Evolutionary conservation across 495 filamentous ascomycete genomes (phyloP).

Genomic region (Penicillium waksmanii): DNA sequence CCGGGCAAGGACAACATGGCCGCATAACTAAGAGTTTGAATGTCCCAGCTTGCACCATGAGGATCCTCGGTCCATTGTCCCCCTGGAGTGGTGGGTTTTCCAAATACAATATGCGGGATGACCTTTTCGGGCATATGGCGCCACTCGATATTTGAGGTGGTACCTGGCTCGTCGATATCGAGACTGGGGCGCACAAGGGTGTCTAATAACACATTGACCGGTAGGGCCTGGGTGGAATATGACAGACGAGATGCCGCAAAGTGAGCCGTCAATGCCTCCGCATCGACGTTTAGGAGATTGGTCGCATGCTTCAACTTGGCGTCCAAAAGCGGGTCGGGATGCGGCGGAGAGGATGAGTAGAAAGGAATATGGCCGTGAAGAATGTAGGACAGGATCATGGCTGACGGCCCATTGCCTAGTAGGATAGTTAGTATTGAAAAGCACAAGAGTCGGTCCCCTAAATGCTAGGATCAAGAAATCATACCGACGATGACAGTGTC

Average conservation of each 20-base stretch:
- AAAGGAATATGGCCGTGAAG: constrained; percentile 67
- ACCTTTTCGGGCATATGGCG: constrained; percentile 51
- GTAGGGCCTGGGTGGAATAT: constrained; percentile 68
- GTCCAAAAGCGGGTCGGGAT: constrained; percentile 65
- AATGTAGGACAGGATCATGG: constrained; percentile 69
- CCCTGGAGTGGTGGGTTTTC: constrained; percentile 55
- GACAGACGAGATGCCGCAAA: constrained; percentile 63
- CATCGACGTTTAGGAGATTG: constrained; percentile 51
- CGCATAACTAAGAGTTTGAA: constrained; percentile 65
- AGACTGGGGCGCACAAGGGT: constrained; percentile 67
- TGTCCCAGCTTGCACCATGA: constrained; percentile 57
- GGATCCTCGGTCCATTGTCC: constrained; percentile 69
- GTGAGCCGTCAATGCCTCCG: constrained; percentile 57
- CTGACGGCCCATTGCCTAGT: constrained; percentile 66
- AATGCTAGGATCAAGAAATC: constrained; percentile 7
- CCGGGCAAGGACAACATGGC: constrained; percentile 68
- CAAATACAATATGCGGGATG: constrained; percentile 63
- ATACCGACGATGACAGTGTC: constrained; percentile 55
- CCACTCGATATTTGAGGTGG: constrained; percentile 61
- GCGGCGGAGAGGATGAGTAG: constrained; percentile 56
- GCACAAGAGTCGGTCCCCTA: constrained; percentile 16
- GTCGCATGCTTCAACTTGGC: constrained; percentile 51
- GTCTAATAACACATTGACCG: constrained; percentile 66
- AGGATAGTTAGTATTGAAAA: constrained; percentile 9
- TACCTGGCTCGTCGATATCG: constrained; percentile 57